A percentile compares a stretch with the other conserved stretches of the same genome.
Evolutionary conservation across 345 rosid species (phyloP).

Genomic region (Hevea brasiliensis): DNA sequence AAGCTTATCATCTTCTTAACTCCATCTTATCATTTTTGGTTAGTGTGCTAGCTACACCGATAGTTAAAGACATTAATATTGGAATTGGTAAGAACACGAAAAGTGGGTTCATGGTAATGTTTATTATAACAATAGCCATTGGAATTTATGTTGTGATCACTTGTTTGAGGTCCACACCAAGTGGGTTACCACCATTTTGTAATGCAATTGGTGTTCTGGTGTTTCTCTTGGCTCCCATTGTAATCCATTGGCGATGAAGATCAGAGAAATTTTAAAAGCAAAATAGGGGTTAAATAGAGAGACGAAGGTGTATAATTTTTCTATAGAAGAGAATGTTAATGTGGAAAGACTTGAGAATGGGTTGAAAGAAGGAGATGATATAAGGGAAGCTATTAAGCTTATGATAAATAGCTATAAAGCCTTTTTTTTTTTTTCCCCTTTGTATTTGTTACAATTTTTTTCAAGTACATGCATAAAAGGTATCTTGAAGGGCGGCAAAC

Average conservation of each 20-base stretch:
- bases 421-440: too few relatives aligned
- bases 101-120: constrained; percentile 44
- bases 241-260: constrained; percentile 33
- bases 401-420: too few relatives aligned
- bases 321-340: constrained; percentile 6
- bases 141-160: constrained; percentile 63
- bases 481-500: too few relatives aligned
- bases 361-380: background rate
- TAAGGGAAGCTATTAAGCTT: constrained; percentile 13
- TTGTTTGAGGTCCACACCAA: constrained; percentile 41
- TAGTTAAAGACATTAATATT: constrained; percentile 31
- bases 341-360: constrained; percentile 8
- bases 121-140: constrained; percentile 55
- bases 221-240: constrained; percentile 50
- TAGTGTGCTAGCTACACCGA: constrained; percentile 42
- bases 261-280: constrained; percentile 5
- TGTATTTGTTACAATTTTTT: too few relatives aligned
- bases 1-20: constrained; percentile 60
- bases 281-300: constrained; percentile 23
- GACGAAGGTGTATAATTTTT: constrained; percentile 26
- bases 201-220: constrained; percentile 45
- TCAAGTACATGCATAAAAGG: too few relatives aligned
- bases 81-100: constrained; percentile 3
- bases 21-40: constrained; percentile 51
- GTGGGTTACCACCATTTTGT: constrained; percentile 26